These are phyloP conservation scores for Lactuca saligna DNA, from an alignment of 129 eudicot genomes.

Conservation along the genomic window DNA sequence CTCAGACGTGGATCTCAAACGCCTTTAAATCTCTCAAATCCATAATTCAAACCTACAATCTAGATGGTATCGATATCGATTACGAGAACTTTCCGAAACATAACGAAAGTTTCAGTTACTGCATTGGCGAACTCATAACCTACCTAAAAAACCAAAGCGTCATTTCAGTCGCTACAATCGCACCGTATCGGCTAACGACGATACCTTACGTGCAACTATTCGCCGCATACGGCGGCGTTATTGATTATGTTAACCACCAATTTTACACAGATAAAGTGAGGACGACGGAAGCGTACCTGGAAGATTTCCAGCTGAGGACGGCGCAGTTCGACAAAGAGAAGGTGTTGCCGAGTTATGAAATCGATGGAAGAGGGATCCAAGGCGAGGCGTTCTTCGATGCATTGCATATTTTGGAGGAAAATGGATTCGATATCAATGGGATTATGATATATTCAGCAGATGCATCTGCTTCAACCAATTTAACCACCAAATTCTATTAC, in stretches of 20 bases:
- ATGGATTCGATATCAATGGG: slow-evolving; percentile 57
- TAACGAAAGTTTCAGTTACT: slow-evolving; percentile 51
- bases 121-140: slow-evolving; percentile 67
- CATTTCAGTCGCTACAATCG: slow-evolving; percentile 61
- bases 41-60: slow-evolving; percentile 46
- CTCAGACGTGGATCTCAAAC: slow-evolving; percentile 53
- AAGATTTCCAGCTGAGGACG: slow-evolving; percentile 41
- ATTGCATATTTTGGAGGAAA: slow-evolving; percentile 34
- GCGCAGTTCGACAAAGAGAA: slow-evolving; percentile 40
- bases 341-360: slow-evolving; percentile 66
- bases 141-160: slow-evolving; percentile 57
- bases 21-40: slow-evolving; percentile 52
- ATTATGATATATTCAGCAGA: slow-evolving; percentile 76
- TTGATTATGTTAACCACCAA: slow-evolving; percentile 66
- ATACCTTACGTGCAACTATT: slow-evolving; percentile 38
- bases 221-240: slow-evolving; percentile 29
- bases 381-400: slow-evolving; percentile 72
- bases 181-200: slow-evolving; percentile 49
- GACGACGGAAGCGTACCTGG: slow-evolving; percentile 43
- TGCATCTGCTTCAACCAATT: slow-evolving; percentile 50
- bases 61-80: slow-evolving; percentile 72
- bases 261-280: slow-evolving; percentile 67
- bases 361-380: slow-evolving; percentile 78
- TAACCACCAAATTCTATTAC: slow-evolving; percentile 39
- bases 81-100: slow-evolving; percentile 58